phyloP scores from a whole-genome alignment of 192 early-diverging fungal species.

The Kickxella alabastrina region DNA sequence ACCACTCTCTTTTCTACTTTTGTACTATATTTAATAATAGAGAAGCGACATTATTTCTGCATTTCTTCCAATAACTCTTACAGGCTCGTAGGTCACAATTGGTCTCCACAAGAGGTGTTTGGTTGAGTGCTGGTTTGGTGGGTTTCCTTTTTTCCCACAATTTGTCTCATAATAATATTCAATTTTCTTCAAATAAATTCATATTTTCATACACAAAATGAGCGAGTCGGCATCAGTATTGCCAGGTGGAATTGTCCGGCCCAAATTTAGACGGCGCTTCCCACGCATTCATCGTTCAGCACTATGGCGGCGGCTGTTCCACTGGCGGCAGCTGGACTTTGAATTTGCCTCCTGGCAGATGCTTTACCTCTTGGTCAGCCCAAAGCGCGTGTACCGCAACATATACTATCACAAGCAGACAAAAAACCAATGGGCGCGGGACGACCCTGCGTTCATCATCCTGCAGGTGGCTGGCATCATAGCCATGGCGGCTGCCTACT shows the following conservation, averaged over 20 bases:
- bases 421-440: constrained; percentile 97
- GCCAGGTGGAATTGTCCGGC: constrained; percentile 16
- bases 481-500: constrained; percentile 18
- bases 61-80: too few species aligned
- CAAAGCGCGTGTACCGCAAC: constrained; percentile 69
- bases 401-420: constrained; percentile 98
- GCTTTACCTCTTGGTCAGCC: constrained; percentile 45
- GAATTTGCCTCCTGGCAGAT: constrained; percentile 49
- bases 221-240: constrained; percentile 29
- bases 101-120: too few species aligned
- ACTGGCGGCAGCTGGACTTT: constrained; percentile 49
- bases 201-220: constrained; percentile 12
- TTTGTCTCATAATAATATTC: neutral
- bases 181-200: neutral
- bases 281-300: constrained; percentile 42
- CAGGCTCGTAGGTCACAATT: too few species aligned
- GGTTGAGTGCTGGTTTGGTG: too few species aligned
- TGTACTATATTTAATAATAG: too few species aligned
- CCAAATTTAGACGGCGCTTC: constrained; percentile 23
- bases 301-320: constrained; percentile 38
- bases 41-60: too few species aligned
- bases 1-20: too few species aligned
- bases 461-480: constrained; percentile 62
- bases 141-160: too few species aligned
- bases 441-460: constrained; percentile 93